Evolutionary conservation across 2,329 filamentous ascomycete species (phyloP), one percentile per base, ranked within the genome.

Genomic region (Sclerotinia subarctica): DNA sequence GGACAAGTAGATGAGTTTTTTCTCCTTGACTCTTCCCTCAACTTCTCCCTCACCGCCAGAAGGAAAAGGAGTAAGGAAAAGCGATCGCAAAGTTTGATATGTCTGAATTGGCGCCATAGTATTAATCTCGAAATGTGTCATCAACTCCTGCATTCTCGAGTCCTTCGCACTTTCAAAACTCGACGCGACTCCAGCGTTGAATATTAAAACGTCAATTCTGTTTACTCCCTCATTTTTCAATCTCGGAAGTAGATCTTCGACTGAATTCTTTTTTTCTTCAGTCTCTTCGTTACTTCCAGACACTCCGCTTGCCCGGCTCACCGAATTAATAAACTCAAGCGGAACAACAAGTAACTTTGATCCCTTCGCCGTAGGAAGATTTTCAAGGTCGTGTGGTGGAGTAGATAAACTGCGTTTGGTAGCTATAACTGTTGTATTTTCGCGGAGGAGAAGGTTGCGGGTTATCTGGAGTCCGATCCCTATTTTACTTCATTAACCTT

Each of bases 191-290:
- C 80, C 84, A 0, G 84, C 83, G 71, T 86, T 86, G 44, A 82
- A 80, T 64, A 87, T 81, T 3, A 86, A 76, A 13, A 83, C 74
- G 70, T 87, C 81, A 2, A 86, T 73, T 42, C 78, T 74, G 7
- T 74, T 71, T 66, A 86, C 80, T 2, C 77, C 77, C 13, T 35
- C 0, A 49, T 6, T 17, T 17, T 24, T 10, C 21, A 60, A 49
- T 17, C 44, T 60, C 3, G 6, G 44, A 1, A 35, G 44, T 15
- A 60, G 15, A 49, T 35, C 26, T 13, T 32, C 26, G 5, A 49
- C 2, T 0, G 26, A n/a, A 13, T 44, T 32, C 5, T 8, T 17
- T 0, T 15, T 5, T 7, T n/a, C 15, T 0, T 3, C 15, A 2
- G 21, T 44, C 0, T 17, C 26, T 3, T 7, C 32, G 15, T 13